These are phyloP conservation scores for Trametes maxima DNA, from an alignment of 768 basidiomycete genomes.

Conservation along the genomic window DNA sequence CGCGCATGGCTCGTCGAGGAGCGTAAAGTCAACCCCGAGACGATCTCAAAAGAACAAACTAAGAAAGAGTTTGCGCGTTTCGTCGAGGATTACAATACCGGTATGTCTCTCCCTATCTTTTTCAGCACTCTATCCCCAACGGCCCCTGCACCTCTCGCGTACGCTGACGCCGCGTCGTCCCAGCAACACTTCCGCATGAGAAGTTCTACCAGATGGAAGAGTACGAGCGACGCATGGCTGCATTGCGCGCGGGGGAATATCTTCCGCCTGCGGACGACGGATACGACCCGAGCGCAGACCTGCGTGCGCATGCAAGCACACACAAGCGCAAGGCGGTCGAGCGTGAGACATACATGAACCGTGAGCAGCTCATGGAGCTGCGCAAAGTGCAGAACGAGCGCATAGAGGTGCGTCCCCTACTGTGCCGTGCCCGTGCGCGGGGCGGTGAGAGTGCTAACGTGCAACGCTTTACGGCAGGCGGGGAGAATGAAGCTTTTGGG, in stretches of 20 bases:
- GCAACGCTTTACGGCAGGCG: slow-evolving; percentile 45
- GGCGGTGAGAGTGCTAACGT: neutral
- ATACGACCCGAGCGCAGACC: slow-evolving; percentile 85
- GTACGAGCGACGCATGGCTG: slow-evolving; percentile 83
- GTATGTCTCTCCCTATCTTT: slow-evolving; percentile 38
- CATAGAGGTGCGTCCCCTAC: slow-evolving; percentile 56
- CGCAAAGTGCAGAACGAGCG: slow-evolving; percentile 85
- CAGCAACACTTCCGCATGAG: slow-evolving; percentile 91
- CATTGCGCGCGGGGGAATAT: slow-evolving; percentile 82
- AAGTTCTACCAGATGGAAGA: slow-evolving; percentile 92
- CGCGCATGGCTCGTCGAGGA: slow-evolving; percentile 93
- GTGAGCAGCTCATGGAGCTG: slow-evolving; percentile 81
- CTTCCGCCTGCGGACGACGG: slow-evolving; percentile 68
- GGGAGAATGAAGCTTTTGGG: slow-evolving; percentile 86
- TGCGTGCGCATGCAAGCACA: slow-evolving; percentile 70
- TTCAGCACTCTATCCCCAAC: neutral
- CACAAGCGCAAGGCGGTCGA: slow-evolving; percentile 72
- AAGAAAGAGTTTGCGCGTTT: slow-evolving; percentile 85
- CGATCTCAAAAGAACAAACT: slow-evolving; percentile 79
- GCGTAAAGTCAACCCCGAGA: slow-evolving; percentile 88
- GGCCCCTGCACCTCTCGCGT: neutral
- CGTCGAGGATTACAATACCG: slow-evolving; percentile 84
- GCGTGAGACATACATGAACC: slow-evolving; percentile 72
- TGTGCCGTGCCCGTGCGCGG: neutral
- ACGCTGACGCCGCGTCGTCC: neutral